Base-by-base conservation (phyloP, 495 filamentous ascomycete genomes). In the Aspergillus taichungensis region DNA sequence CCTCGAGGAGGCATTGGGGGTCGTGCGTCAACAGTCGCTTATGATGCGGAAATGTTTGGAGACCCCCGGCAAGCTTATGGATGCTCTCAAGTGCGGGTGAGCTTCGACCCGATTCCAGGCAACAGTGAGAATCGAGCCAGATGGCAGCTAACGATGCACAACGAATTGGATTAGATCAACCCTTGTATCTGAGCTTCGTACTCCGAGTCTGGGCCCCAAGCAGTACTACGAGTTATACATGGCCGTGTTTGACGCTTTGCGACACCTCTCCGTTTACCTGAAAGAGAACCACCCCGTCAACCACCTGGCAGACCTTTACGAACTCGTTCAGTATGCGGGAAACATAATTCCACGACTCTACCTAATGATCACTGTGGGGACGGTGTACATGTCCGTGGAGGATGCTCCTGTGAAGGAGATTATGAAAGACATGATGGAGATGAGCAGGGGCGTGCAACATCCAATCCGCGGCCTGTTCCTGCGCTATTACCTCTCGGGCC, bases 371-470 rank as follows among this genome's bases (percentile, higher is more conserved):
- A 97, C 92, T 0, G 92, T 98, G 14, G 92, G 92, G 30, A 98
- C 92, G 4, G 92, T 95, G 30, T 98, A 98, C 69, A 98, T 98
- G 92, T 82, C 87, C 8, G 91, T 98, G 53, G 86, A 92, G 61
- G 92, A 95, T 78, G 94, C 92, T 37, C 92, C 92, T 4, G 91
- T 98, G 50, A 98, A 98, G 68, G 92, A 98, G 69, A 89, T 98
- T 45, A 98, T 98, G 92, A 98, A 98, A 66, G 92, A 98, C 61
- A 98, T 98, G 92, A 98, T 98, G 92, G 92, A 98, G 68, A 98
- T 98, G 92, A 95, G 87, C 64, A 79, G 92, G 50, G 92, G 92
- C 38, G 88, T 98, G 28, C 92, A 98, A 58, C 94, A 98, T 59
- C 92, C 92, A 2, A 87, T 95, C 39, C 84, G 92, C 38, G 92